Percentiles rank a stretch among this genome's conserved stretches.
Conservation (phyloP, 768 basidiomycete genomes). For the Leccinum arenicola region DNA sequence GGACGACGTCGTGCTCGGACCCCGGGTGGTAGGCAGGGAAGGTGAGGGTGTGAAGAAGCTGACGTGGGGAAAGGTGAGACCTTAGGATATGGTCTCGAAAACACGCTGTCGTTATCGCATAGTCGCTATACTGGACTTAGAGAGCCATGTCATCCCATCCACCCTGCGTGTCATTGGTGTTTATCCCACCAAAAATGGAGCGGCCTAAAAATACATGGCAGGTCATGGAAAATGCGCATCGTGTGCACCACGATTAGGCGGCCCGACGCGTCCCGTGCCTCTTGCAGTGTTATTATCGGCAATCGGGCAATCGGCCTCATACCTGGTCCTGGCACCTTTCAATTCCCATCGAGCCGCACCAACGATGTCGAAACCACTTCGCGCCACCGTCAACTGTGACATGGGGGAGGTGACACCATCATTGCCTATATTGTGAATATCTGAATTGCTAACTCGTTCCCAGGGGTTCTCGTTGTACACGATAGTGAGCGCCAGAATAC, state of each 20-base stretch:
- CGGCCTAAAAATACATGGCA: not conserved
- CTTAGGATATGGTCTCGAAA: conserved; percentile 10
- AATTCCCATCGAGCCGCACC: not conserved
- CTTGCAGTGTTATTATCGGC: not conserved
- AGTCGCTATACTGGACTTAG: not conserved
- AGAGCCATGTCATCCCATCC: not conserved
- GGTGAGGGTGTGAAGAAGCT: conserved; percentile 31
- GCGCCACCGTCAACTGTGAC: conserved; percentile 52
- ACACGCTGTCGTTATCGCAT: not conserved
- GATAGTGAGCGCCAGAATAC: conserved; percentile 30
- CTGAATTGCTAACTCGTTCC: conserved; percentile 1
- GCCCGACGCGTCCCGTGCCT: conserved; percentile 2
- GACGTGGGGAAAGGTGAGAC: conserved; percentile 26
- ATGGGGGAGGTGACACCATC: conserved; percentile 48
- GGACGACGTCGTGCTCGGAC: conserved; percentile 39
- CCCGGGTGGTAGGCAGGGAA: conserved; percentile 31
- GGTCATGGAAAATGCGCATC: not conserved
- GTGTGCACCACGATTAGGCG: not conserved
- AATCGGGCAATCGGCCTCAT: not conserved
- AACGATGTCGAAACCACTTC: conserved; percentile 23
- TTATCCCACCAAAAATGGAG: not conserved
- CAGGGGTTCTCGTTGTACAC: conserved; percentile 54
- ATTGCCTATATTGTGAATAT: not conserved
- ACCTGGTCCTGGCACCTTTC: not conserved
- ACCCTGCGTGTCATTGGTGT: not conserved